Evolutionary conservation across 2,329 filamentous ascomycete genomes (phyloP).

Genomic region (Epichloe aotearoae): DNA sequence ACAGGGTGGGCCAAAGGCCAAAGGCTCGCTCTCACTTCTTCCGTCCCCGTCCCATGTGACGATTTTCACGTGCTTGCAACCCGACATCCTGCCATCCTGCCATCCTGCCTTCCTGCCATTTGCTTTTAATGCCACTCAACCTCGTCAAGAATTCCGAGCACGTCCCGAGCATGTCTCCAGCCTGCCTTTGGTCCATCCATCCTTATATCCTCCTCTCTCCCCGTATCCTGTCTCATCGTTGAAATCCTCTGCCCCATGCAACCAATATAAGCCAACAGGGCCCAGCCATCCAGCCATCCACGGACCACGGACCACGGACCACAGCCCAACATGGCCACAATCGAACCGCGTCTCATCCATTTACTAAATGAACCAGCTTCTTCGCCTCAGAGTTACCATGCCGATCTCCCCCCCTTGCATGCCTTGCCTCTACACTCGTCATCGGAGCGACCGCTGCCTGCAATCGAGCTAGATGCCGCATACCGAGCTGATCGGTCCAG

Average conservation of each 20-base stretch:
- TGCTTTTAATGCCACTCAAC: constrained; percentile 1
- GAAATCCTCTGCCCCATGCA: background rate
- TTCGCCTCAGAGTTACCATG: constrained; percentile 32
- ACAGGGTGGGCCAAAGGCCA: too few relatives aligned
- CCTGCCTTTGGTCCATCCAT: background rate
- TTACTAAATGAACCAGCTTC: constrained; percentile 43
- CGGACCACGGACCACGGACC: constrained; percentile 14
- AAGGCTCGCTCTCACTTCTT: background rate
- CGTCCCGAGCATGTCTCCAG: constrained; percentile 6
- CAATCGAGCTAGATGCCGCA: constrained; percentile 37
- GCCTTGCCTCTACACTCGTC: constrained; percentile 29
- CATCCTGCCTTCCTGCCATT: constrained; percentile 2
- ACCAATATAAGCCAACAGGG: constrained; percentile 1
- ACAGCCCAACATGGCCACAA: constrained; percentile 43
- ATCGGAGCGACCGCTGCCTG: constrained; percentile 33
- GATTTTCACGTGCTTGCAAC: constrained; percentile 6
- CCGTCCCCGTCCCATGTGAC: constrained; percentile 5
- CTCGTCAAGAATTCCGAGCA: constrained; percentile 1
- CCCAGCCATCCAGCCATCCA: constrained; percentile 1
- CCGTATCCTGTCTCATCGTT: background rate
- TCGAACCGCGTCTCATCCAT: constrained; percentile 54
- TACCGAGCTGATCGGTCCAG: constrained; percentile 25
- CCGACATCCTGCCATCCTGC: constrained; percentile 5
- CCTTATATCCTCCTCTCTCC: background rate
- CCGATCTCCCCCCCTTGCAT: constrained; percentile 46